phyloP scores from a whole-genome alignment of 768 basidiomycete species.

The Pisolithus microcarpus region DNA sequence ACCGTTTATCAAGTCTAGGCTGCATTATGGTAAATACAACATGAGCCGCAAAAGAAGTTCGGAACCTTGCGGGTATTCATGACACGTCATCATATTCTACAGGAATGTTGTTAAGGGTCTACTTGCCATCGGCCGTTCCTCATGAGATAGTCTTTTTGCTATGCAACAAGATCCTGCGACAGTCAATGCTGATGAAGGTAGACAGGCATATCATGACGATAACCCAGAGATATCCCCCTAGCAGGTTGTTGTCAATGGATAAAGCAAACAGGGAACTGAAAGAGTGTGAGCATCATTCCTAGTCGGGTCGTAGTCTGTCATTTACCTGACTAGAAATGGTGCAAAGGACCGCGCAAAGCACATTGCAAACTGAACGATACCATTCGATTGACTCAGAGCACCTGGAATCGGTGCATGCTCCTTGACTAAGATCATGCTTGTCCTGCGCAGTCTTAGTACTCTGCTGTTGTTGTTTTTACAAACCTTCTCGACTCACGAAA shows the following conservation, averaged over 20 bases:
- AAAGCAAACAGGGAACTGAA: slow-evolving; percentile 51
- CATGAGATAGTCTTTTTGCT: slow-evolving; percentile 11
- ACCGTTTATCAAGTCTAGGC: too few species aligned
- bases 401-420: slow-evolving; percentile 44
- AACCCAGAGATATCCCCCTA: slow-evolving; percentile 54
- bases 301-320: not conserved
- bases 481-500: slow-evolving; percentile 37
- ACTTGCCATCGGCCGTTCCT: too few species aligned
- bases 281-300: not conserved
- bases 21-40: too few species aligned
- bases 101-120: too few species aligned
- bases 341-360: slow-evolving; percentile 49
- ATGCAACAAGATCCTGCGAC: slow-evolving; percentile 19
- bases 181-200: slow-evolving; percentile 27
- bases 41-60: too few species aligned
- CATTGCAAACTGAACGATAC: slow-evolving; percentile 55
- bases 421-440: slow-evolving; percentile 57
- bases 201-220: slow-evolving; percentile 42
- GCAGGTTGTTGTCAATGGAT: slow-evolving; percentile 39
- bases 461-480: not conserved
- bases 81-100: not conserved
- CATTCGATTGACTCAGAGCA: slow-evolving; percentile 58
- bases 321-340: slow-evolving; percentile 54
- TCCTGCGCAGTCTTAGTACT: slow-evolving; percentile 27
- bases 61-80: not conserved